Base-by-base conservation (phyloP, 2,329 filamentous ascomycete genomes). In the Fusarium sp. region DNA sequence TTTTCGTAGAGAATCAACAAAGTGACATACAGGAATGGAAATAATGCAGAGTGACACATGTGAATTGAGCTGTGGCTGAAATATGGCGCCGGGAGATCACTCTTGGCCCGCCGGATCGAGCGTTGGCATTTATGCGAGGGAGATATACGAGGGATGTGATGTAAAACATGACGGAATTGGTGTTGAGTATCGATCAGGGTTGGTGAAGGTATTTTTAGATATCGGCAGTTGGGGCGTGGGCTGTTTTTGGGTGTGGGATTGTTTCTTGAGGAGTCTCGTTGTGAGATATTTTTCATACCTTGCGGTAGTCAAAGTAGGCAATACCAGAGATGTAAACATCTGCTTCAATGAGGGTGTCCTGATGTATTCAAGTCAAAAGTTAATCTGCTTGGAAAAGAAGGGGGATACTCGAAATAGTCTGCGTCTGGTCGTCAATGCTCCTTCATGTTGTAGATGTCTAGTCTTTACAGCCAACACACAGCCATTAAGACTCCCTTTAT, bases 111-210 rank as follows among this genome's bases (percentile, higher is more conserved):
- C 52, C 62, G 62, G 34, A 67, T 59, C 26, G n/a, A 36, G 56
- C 15, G 28, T 42, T 39, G 21, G 28, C 19, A 42, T 42, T 40
- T n/a, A 23, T 15, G 19, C 20, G 53, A 21, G 34, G 45, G 20
- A n/a, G 24, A 12, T 57, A 67, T 67, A 67, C 63, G 63, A 67
- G 19, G n/a, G 12, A 9, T 7, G 26, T 62, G 62, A 62, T 57
- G 23, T 32, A 51, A 23, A 17, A 19, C 9, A n/a, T 36, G 34
- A 36, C 17, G 34, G 8, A n/a, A n/a, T 36, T 36, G 34, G 34
- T 36, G 17, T 10, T 36, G 34, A 19, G 17, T n/a, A 8, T 17
- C n/a, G 34, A 36, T 36, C 34, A 4, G 14, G n/a, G 9, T 8
- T 19, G 26, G 26, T 36, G 19, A 61, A 30, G 20, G 15, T 38